Evolutionary conservation across 2,329 filamentous ascomycete species (phyloP), one percentile per base, ranked within the genome.

Genomic region (Venturia aucupariae): DNA sequence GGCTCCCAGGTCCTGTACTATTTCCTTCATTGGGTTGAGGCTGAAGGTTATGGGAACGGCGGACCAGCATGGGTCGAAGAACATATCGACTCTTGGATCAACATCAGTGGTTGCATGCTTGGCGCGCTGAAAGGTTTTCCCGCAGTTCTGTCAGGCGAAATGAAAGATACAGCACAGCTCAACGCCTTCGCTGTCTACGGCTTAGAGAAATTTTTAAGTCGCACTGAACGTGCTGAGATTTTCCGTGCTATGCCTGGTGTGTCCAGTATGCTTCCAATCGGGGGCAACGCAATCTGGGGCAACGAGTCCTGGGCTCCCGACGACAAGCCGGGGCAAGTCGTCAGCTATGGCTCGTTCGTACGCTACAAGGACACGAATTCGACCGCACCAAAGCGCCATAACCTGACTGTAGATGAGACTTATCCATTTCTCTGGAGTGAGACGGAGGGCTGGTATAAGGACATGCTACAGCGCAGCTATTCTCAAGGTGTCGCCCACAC

Each of bases 241-340:
- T 96, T 99, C 79, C 87, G 94, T 62, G 90, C 92, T 55, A 97
- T 99, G 93, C 94, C 94, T 0, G 94, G 94, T 7, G 90, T 97
- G 66, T 95, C 90, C 7, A 94, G 90, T 60, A 99, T 99, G 94
- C 82, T 99, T 0, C 94, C 94, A 6, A 90, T 97, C 55, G 94
- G 94, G 41, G 94, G 94, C 30, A 86, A 96, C 65, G 89, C 89
- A 0, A 87, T 99, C n/a, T 99, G 94, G 94, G 94, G 94, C 19
- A 92, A 96, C 71, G 75, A 84, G 38, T 87, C 87, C 7, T 91
- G 90, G 81, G 94, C 94, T 0, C 94, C 94, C 0, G 94, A 99
- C 70, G 94, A 99, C 72, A 74, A 78, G 42, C 87, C 88, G 0
- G 88, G 83, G 3, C 90, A 95, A 71, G 83, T 83, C 35, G 79